These are phyloP conservation scores for Metarhizium humberi DNA, from an alignment of 2,329 filamentous ascomycete genomes.

Conservation along the genomic window DNA sequence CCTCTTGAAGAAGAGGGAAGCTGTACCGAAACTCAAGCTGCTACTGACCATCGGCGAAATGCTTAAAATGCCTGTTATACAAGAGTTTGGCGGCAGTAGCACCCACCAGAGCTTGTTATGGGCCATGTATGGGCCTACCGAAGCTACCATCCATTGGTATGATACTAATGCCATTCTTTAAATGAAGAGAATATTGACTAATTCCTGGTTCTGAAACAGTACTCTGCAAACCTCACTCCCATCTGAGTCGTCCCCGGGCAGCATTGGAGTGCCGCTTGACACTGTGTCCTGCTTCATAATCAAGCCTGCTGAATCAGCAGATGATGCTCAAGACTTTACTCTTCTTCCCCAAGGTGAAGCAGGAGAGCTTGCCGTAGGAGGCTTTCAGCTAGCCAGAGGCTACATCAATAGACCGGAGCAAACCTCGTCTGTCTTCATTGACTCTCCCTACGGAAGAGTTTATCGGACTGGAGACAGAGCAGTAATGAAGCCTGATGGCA, in stretches of 20 bases:
- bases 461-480: constrained; percentile 86
- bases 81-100: constrained; percentile 62
- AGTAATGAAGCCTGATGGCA: constrained; percentile 54
- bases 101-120: constrained; percentile 57
- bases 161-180: constrained; percentile 6
- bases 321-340: constrained; percentile 24
- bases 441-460: constrained; percentile 56
- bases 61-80: constrained; percentile 68
- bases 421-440: constrained; percentile 61
- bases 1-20: constrained; percentile 56
- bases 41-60: constrained; percentile 89
- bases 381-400: constrained; percentile 66
- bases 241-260: constrained; percentile 46
- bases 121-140: constrained; percentile 92
- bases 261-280: constrained; percentile 69
- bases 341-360: constrained; percentile 56
- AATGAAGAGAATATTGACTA: constrained; percentile 4
- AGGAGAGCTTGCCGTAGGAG: constrained; percentile 76
- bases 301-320: constrained; percentile 27
- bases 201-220: constrained; percentile 24
- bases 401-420: constrained; percentile 78
- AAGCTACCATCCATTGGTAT: constrained; percentile 79
- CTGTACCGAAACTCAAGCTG: constrained; percentile 58
- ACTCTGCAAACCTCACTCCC: constrained; percentile 60
- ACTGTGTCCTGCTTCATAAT: constrained; percentile 74